Base-by-base conservation (phyloP, 1,139 yeast genomes). In the Lodderomyces orthopsilosis region DNA sequence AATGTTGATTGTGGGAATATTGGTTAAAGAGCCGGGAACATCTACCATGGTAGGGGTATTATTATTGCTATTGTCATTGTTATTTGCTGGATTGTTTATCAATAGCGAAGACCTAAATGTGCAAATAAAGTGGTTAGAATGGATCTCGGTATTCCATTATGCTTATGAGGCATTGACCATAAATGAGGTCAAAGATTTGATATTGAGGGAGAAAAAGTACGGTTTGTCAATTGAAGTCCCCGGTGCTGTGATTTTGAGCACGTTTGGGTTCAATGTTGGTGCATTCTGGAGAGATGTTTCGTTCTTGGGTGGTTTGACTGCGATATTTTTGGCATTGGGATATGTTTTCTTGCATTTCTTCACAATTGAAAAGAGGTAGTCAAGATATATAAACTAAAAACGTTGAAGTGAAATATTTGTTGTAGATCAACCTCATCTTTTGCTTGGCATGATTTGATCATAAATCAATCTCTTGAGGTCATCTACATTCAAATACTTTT, bases 161-260 rank as follows among this genome's bases (percentile, higher is more conserved):
- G 97, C 96, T 0, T 93, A 91, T 59, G 98, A 93, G 60, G 88
- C 97, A 0, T 70, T 93, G 51, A 77, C 91, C 1, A 91, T 93
- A 43, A 93, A 93, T 61, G 98, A 93, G 61, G 98, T 93, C n/a
- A 85, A 83, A 57, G 88, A 88, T 41, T 74, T 93, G 58, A 83
- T 89, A 10, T 73, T 93, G 55, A 82, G 81, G 51, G 98, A 93
- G 59, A 83, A 83, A 60, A 93, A 93, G 63, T 93, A 83, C 57
- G 98, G 98, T 0, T 74, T 93, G 36, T 86, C 93, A 41, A 93
- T 93, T 52, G 96, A 90, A 63, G 95, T 93, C n/a, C 98, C 98
- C 0, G 98, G 98, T 5, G 98, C 98, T 1, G 94, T 95, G 1
- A 93, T 93, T 47, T 74, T 93, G 52, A 86, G 95, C 53, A 90